Evolutionary conservation across 768 basidiomycete species (phyloP).

Genomic region (Tricholomella constricta): DNA sequence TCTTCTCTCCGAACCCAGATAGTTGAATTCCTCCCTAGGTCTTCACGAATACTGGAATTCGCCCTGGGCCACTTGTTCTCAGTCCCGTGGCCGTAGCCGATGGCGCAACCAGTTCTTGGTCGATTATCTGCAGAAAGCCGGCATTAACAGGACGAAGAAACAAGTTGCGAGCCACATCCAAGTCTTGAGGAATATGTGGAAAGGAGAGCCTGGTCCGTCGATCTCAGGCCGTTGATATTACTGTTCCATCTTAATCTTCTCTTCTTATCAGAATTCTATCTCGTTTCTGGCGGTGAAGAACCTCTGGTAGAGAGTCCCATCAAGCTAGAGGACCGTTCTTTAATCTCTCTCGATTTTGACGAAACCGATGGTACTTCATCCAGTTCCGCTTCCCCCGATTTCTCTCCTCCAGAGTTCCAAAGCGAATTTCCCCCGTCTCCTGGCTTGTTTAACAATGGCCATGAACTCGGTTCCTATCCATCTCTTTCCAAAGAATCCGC

Average conservation of each 20-base stretch:
- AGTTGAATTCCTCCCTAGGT: slow-evolving; percentile 39
- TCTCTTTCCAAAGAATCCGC: slow-evolving; percentile 11
- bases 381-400: slow-evolving; percentile 45
- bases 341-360: slow-evolving; percentile 50
- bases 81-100: slow-evolving; percentile 72
- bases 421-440: slow-evolving; percentile 51
- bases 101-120: slow-evolving; percentile 88
- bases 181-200: slow-evolving; percentile 86
- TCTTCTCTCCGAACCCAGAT: slow-evolving; percentile 4
- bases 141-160: slow-evolving; percentile 78
- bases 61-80: slow-evolving; percentile 73
- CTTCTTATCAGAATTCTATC: slow-evolving; percentile 59
- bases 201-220: slow-evolving; percentile 68
- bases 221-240: slow-evolving; percentile 4
- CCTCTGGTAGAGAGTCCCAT: slow-evolving; percentile 54
- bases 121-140: slow-evolving; percentile 70
- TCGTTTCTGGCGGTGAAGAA: slow-evolving; percentile 82
- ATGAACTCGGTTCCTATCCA: slow-evolving; percentile 9
- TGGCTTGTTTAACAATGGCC: slow-evolving; percentile 24
- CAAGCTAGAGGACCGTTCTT: slow-evolving; percentile 55
- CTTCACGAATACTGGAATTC: slow-evolving; percentile 80
- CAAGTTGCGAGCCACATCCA: slow-evolving; percentile 91
- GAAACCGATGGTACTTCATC: slow-evolving; percentile 39
- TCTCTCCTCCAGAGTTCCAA: slow-evolving; percentile 46
- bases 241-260: slow-evolving; percentile 12